Evolutionary conservation across 2,329 filamentous ascomycete genomes (phyloP), one percentile per base, ranked within the genome.

Genomic region (Didymella exigua): DNA sequence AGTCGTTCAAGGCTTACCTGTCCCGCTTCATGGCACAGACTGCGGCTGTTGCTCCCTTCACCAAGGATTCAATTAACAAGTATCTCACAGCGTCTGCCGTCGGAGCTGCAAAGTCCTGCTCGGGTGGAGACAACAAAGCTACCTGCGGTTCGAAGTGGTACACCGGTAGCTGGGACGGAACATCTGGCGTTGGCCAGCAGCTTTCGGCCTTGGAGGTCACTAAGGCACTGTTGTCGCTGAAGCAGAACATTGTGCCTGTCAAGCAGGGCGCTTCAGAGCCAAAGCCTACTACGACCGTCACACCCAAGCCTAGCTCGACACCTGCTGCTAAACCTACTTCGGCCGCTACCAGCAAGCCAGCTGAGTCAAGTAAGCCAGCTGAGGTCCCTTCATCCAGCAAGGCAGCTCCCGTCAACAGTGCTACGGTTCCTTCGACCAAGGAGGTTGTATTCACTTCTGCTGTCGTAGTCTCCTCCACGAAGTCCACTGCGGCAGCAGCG

Each of bases 1-100:
- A 83, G 66, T 86, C 82, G 42, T 92, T 91, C 84, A 92, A 92
- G 76, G 89, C 87, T 10, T 91, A 90, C 72, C 78, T 91, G 23
- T 76, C 84, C 23, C 86, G 89, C 38, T 92, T 87, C 84, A 70
- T 82, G 52, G 72, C 73, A 14, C 79, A 80, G 57, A 74, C 77
- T 6, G 74, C 77, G 4, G 60, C 77, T 24, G 56, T 81, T 44
- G 77, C 76, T 13, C 79, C 79, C 3, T 76, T 73, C 49, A 77
- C 78, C 27, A 68, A 68, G 36, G 63, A 70, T 23, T 65, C 64
- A 11, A 73, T 81, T 37, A 69, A 63, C 44, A 73, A 71, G 11
- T 71, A 76, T 41, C 67, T 81, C 24, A 67, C 63, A 19, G 67
- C 70, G 18, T 79, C 77, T 5, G 78, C 79, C 0, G 56, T 69